Conservation (phyloP, 495 filamentous ascomycete genomes). For the Hypoxylon cercidicola region DNA sequence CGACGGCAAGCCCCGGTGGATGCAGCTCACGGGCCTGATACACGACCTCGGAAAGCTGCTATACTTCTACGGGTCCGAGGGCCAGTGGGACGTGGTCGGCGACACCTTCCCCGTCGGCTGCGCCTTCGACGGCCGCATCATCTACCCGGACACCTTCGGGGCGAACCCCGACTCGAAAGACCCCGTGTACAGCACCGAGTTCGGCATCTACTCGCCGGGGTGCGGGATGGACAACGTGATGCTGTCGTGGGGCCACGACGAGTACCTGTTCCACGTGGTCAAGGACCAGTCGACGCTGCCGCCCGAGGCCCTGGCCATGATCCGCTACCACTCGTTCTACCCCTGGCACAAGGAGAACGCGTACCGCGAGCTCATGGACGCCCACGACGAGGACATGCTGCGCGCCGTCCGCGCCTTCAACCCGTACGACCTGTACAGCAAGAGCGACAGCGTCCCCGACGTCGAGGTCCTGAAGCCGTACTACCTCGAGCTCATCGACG, state of each 20-base stretch:
- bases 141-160: conserved; percentile 79
- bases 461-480: conserved; percentile 83
- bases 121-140: conserved; percentile 74
- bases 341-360: conserved; percentile 85
- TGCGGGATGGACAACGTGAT: conserved; percentile 87
- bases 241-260: conserved; percentile 92
- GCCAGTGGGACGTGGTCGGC: conserved; percentile 93
- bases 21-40: conserved; percentile 89
- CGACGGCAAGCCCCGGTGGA: conserved; percentile 91
- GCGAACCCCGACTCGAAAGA: conserved; percentile 75
- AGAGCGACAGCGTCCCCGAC: conserved; percentile 82
- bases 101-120: conserved; percentile 95
- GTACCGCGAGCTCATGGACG: conserved; percentile 82
- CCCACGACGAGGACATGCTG: conserved; percentile 80
- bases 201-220: conserved; percentile 80
- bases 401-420: conserved; percentile 87
- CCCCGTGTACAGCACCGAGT: conserved; percentile 72
- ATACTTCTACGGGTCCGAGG: conserved; percentile 81
- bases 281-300: conserved; percentile 82
- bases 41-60: conserved; percentile 91
- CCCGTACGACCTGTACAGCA: conserved; percentile 91
- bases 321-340: conserved; percentile 90
- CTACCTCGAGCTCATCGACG: conserved; percentile 84
- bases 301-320: conserved; percentile 85
- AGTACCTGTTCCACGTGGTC: conserved; percentile 87